A percentile compares a stretch with the other conserved stretches of the same genome.
Evolutionary conservation across 495 filamentous ascomycete species (phyloP).

Genomic region (Lophiotrema nucula): DNA sequence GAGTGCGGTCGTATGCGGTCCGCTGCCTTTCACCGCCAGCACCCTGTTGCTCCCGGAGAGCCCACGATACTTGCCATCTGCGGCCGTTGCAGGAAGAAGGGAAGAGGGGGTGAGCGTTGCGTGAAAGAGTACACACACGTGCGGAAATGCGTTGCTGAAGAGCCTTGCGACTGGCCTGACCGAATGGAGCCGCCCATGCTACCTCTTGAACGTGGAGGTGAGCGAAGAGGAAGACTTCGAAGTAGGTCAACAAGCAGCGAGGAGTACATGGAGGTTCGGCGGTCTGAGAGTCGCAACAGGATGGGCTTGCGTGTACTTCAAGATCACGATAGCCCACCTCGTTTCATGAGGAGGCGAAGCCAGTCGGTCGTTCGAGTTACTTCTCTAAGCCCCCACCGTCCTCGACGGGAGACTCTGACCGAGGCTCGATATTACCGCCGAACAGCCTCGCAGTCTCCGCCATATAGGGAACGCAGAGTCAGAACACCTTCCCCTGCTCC

Average conservation of each 20-base stretch:
- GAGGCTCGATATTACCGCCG: neutral
- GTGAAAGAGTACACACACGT: neutral
- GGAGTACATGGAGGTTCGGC: neutral
- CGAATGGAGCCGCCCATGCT: neutral
- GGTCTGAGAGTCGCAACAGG: slow-evolving; percentile 9
- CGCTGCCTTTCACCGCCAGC: slow-evolving; percentile 21
- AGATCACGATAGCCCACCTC: neutral
- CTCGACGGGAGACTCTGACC: neutral
- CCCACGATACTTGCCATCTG: slow-evolving; percentile 7
- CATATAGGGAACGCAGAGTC: too few relatives aligned
- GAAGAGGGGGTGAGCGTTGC: slow-evolving; percentile 4
- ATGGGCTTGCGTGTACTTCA: slow-evolving; percentile 8
- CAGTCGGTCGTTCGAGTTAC: neutral
- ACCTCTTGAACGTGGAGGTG: neutral
- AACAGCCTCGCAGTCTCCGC: neutral
- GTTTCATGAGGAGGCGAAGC: neutral
- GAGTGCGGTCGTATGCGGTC: slow-evolving; percentile 31
- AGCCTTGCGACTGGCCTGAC: slow-evolving; percentile 18
- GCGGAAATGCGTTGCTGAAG: slow-evolving; percentile 7
- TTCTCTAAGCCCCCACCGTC: neutral
- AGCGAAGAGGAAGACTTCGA: slow-evolving; percentile 3
- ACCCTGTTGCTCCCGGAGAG: slow-evolving; percentile 27
- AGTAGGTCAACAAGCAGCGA: slow-evolving; percentile 7
- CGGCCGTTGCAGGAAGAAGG: slow-evolving; percentile 26
- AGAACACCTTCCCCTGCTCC: neutral